Base-by-base conservation (phyloP, 2,329 filamentous ascomycete species). In the Ambrosiella beaveri region DNA sequence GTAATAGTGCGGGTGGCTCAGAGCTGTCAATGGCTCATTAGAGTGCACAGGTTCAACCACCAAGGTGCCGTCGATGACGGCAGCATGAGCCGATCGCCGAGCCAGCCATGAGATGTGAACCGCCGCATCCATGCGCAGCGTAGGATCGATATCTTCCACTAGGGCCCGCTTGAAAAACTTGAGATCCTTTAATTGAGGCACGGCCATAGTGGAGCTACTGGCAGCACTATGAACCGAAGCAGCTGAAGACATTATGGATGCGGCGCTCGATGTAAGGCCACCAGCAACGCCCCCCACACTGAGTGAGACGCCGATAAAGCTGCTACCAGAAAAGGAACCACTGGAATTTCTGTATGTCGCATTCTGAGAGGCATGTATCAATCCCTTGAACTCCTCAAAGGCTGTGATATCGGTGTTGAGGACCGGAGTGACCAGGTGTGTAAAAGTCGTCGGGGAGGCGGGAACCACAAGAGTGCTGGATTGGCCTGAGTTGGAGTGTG, bases 91-190 rank as follows among this genome's bases (percentile, higher is more conserved):
- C 5, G 85, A 86, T 59, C 93, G 83, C 51, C 91, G 85, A 54
- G 88, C 89, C 52, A 98, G 78, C 88, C 93, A 98, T 0, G 89
- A 96, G 36, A 98, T 79, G 0, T 90, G 88, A 0, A 93, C 93
- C 0, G 93, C 90, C 1, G 82, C 78, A 68, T 98, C 93, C 2
- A 98, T 78, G 47, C 93, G 83, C 8, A 98, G 73, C 0, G 93
- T 95, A 0, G 93, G 93, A 67, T 98, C 93, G 59, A 98, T 88
- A 66, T 98, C 93, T 68, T 98, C 93, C 17, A 81, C 77, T 35
- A 97, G 71, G 5, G 83, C 84, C 52, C 93, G 83, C 72, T 97
- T 97, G 73, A 91, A 98, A 67, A 97, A 98, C 63, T 86, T 88
- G 36, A 86, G 88, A 59, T 97, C 93, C 66, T 93, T 95, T 45